phyloP scores from a whole-genome alignment of 2,329 filamentous ascomycete genomes.

The Penicillium palitans region DNA sequence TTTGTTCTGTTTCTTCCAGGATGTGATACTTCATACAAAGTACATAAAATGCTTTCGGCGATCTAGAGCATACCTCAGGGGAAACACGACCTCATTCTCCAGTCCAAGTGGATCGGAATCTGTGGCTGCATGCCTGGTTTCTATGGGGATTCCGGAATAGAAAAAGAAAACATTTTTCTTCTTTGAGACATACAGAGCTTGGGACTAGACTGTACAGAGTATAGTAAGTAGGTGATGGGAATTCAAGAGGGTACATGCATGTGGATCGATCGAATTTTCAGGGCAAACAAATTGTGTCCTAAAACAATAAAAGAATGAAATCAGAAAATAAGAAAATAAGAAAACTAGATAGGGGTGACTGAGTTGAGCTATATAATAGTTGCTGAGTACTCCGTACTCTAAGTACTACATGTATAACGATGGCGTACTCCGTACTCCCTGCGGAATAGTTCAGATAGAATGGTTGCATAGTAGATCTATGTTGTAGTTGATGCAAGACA shows the following conservation, averaged over 20 bases:
- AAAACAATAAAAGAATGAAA: neutral
- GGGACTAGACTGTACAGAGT: neutral
- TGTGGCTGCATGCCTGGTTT: constrained; percentile 6
- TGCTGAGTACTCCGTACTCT: neutral
- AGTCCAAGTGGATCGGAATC: constrained; percentile 3
- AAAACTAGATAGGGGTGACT: neutral
- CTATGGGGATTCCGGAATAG: constrained; percentile 10
- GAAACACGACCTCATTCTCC: neutral
- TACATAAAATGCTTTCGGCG: neutral
- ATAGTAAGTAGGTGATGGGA: neutral
- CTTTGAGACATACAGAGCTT: neutral
- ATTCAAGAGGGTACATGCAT: neutral
- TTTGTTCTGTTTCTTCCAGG: too few species aligned
- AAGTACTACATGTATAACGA: neutral
- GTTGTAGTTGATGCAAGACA: too few species aligned
- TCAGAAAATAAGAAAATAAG: too few species aligned
- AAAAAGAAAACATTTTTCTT: constrained; percentile 8
- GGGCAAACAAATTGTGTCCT: neutral
- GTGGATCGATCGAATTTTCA: neutral
- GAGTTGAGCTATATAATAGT: neutral
- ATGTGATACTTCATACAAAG: neutral
- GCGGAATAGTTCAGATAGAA: neutral
- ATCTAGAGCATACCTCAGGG: neutral
- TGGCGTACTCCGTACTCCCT: neutral
- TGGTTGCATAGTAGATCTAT: neutral